A percentile compares a stretch with the other conserved stretches of the same genome.
Conservation (phyloP, 805 yeast genomes). For the Suhomyces faveliae region DNA sequence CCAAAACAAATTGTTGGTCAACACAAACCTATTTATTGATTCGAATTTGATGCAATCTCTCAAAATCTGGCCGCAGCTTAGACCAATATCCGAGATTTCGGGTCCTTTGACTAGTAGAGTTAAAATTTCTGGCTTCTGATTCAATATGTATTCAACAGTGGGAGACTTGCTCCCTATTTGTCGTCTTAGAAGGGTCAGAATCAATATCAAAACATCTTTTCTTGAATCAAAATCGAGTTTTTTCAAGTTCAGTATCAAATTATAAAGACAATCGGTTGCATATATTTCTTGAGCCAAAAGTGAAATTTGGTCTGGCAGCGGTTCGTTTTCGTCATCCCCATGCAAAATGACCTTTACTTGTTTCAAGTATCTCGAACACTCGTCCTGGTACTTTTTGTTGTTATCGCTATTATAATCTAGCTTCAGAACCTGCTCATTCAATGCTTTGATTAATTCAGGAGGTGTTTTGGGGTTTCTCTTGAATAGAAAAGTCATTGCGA, state of each 20-base stretch:
- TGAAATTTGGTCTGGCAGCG: slow-evolving; percentile 71
- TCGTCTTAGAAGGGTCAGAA: slow-evolving; percentile 74
- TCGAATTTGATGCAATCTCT: slow-evolving; percentile 85
- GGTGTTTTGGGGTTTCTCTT: slow-evolving; percentile 90
- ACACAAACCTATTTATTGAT: slow-evolving; percentile 56
- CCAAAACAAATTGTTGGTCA: slow-evolving; percentile 72
- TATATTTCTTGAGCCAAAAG: slow-evolving; percentile 79
- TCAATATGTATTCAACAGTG: slow-evolving; percentile 77
- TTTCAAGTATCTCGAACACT: slow-evolving; percentile 59
- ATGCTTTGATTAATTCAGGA: slow-evolving; percentile 70
- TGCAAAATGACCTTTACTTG: slow-evolving; percentile 66
- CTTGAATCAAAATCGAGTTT: slow-evolving; percentile 85
- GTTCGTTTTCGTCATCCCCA: slow-evolving; percentile 65
- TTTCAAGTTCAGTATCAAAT: slow-evolving; percentile 57
- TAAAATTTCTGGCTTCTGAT: slow-evolving; percentile 61
- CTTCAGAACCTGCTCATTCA: slow-evolving; percentile 70
- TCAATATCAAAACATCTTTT: slow-evolving; percentile 73
- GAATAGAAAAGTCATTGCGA: slow-evolving; percentile 85
- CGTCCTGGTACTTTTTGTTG: slow-evolving; percentile 61
- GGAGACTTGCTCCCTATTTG: slow-evolving; percentile 76
- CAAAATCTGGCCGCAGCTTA: slow-evolving; percentile 73
- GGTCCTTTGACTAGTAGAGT: slow-evolving; percentile 66
- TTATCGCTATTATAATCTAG: slow-evolving; percentile 47
- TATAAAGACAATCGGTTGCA: slow-evolving; percentile 63
- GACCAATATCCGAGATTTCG: slow-evolving; percentile 68